phyloP scores from a whole-genome alignment of 2,329 filamentous ascomycete species.

The Cladosporium sp. region DNA sequence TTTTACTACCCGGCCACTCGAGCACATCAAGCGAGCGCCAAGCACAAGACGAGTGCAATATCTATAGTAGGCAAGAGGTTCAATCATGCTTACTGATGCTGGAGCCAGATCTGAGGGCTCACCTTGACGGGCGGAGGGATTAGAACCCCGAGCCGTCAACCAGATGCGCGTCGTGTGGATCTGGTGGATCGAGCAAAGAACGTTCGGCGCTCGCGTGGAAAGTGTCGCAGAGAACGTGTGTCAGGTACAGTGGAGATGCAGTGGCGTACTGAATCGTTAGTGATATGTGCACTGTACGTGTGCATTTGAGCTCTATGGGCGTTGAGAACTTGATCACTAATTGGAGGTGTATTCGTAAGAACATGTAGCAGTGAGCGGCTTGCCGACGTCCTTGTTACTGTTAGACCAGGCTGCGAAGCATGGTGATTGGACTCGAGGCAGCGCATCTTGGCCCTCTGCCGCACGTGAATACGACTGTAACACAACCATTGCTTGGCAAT shows the following conservation, averaged over 20 bases:
- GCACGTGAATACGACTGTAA: too few relatives aligned
- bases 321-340: not conserved
- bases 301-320: not conserved
- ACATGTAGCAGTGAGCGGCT: not conserved
- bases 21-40: too few relatives aligned
- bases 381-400: too few relatives aligned
- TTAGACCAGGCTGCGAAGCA: too few relatives aligned
- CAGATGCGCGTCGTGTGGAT: slow-evolving; percentile 6
- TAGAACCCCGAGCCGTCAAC: not conserved
- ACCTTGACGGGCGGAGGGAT: not conserved
- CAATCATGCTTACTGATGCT: not conserved
- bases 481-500: too few relatives aligned
- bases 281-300: not conserved
- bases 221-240: not conserved
- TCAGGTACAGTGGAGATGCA: not conserved
- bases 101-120: not conserved
- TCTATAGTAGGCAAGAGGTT: not conserved
- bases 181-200: not conserved
- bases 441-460: too few relatives aligned
- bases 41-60: too few relatives aligned
- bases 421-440: too few relatives aligned
- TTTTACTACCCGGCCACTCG: too few relatives aligned
- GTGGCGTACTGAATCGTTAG: not conserved
- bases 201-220: slow-evolving; percentile 11
- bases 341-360: not conserved